Percentiles rank a stretch among this genome's conserved stretches.
Conservation (phyloP, 805 yeast species). For the Barnettozyma californica region DNA sequence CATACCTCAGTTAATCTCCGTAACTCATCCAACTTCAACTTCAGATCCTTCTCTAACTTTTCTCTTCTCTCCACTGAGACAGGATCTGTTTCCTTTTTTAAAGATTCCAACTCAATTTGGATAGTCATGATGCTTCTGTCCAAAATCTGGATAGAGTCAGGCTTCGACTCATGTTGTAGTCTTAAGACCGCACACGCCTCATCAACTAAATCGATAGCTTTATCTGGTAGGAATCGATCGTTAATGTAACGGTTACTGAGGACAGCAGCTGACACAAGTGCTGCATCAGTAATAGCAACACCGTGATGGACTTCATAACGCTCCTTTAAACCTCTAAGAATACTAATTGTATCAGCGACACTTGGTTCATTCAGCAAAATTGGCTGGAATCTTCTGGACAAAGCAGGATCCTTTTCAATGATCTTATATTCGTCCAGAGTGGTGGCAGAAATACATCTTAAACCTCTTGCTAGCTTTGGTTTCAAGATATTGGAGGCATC, state of each 20-base stretch:
- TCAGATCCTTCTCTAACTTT: slow-evolving; percentile 66
- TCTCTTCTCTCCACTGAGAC: slow-evolving; percentile 72
- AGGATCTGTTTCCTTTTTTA: slow-evolving; percentile 88
- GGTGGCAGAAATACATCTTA: slow-evolving; percentile 95
- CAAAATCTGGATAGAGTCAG: slow-evolving; percentile 85
- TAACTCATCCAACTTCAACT: slow-evolving; percentile 57
- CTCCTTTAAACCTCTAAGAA: slow-evolving; percentile 89
- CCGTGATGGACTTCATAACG: slow-evolving; percentile 97
- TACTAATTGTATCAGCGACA: slow-evolving; percentile 86
- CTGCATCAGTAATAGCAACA: slow-evolving; percentile 87
- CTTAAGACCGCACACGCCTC: slow-evolving; percentile 96
- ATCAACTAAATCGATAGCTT: slow-evolving; percentile 94
- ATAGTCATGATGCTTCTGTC: slow-evolving; percentile 90
- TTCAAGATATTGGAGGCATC: slow-evolving; percentile 92
- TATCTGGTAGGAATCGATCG: slow-evolving; percentile 89
- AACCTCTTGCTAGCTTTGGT: slow-evolving; percentile 91
- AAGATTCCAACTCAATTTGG: slow-evolving; percentile 89
- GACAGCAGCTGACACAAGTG: slow-evolving; percentile 89
- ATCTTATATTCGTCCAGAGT: slow-evolving; percentile 92
- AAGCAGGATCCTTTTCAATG: slow-evolving; percentile 93
- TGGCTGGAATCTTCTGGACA: slow-evolving; percentile 90
- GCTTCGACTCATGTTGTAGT: slow-evolving; percentile 94
- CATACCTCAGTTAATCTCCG: slow-evolving; percentile 72
- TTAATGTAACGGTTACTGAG: slow-evolving; percentile 86
- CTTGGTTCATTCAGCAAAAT: slow-evolving; percentile 83